Evolutionary conservation across 2,329 filamentous ascomycete species (phyloP).

Genomic region (Cryphonectria carpinicola): DNA sequence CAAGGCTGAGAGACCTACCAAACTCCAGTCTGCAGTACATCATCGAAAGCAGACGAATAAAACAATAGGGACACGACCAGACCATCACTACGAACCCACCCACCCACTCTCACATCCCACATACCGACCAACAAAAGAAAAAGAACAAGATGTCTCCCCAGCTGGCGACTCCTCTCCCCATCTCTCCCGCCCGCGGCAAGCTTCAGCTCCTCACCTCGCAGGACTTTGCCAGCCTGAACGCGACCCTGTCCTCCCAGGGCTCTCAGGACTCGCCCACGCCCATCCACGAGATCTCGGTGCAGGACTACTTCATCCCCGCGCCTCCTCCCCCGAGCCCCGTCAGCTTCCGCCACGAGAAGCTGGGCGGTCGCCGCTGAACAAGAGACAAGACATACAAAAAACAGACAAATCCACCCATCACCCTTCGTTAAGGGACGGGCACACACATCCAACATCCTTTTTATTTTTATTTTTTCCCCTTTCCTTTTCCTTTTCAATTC

Average conservation of each 20-base stretch:
- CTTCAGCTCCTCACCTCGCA: constrained; percentile 51
- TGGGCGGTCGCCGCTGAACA: constrained; percentile 14
- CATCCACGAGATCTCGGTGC: constrained; percentile 55
- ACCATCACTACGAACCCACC: not conserved
- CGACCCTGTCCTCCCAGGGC: constrained; percentile 51
- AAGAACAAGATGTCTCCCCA: constrained; percentile 48
- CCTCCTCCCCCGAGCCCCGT: constrained; percentile 68
- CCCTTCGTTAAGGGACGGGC: not conserved
- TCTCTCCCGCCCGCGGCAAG: constrained; percentile 51
- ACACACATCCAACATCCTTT: not conserved
- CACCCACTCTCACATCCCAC: not conserved
- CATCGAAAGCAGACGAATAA: not conserved
- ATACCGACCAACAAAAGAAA: not conserved
- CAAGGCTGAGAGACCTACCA: constrained; percentile 9
- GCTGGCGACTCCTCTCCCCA: constrained; percentile 51
- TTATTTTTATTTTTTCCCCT: not conserved
- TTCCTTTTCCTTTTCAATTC: not conserved
- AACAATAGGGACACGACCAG: not conserved
- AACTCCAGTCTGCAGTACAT: not conserved
- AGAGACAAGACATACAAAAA: not conserved
- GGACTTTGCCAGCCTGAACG: constrained; percentile 58
- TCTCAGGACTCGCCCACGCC: constrained; percentile 49
- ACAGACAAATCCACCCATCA: not conserved
- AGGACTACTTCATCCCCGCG: constrained; percentile 67
- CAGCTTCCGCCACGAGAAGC: constrained; percentile 51